Evolutionary conservation across 2,329 filamentous ascomycete genomes (phyloP), one percentile per base, ranked within the genome.

Genomic region (Helicocarpus griseus): DNA sequence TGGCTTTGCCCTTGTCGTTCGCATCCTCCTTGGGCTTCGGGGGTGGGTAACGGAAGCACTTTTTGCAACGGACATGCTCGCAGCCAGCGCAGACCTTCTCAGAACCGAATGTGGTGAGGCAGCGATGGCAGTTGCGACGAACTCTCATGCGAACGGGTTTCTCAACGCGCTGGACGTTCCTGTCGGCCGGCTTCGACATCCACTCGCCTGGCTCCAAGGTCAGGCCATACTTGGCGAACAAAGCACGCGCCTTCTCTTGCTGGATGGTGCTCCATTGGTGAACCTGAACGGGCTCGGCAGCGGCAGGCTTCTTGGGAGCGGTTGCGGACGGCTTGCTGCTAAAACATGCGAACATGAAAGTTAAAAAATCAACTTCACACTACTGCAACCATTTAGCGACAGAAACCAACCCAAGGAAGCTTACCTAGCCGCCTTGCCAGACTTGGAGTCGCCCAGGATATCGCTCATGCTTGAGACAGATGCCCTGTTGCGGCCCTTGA

Each of bases 31-130:
- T 77, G 62, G 82, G 77, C 58, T 79, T 81, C 71, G 83, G 82
- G 49, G 79, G 74, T 31, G 89, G 89, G 61, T 85, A 81, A 51
- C 87, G 82, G 26, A 82, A 80, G 66, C 90, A 96, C 62, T 86
- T 82, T 63, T 81, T 85, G 78, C 90, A 96, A 58, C 87, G 81
- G 44, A 75, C 74, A 70, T 96, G 90, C 59, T 86, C 78, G 72
- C 90, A 96, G 58, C 80, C 80, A 57, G 77, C 69, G 69, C 90
- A 95, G 54, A 85, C 76, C 70, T 85, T 89, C 61, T 84, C 80
- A 19, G 78, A 69, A 51, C 85, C 83, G 65, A 91, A 95, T 22
- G 79, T 79, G 13, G 84, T 80, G 53, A 83, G 79, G 73, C 90
- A 96, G 58, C 80, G 77, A 69, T 95, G 90, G 69, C 90, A 96